Evolutionary conservation across 1,284 basidiomycete genomes (phyloP), one percentile per base, ranked within the genome.

Genomic region (Entoloma clypeatum): DNA sequence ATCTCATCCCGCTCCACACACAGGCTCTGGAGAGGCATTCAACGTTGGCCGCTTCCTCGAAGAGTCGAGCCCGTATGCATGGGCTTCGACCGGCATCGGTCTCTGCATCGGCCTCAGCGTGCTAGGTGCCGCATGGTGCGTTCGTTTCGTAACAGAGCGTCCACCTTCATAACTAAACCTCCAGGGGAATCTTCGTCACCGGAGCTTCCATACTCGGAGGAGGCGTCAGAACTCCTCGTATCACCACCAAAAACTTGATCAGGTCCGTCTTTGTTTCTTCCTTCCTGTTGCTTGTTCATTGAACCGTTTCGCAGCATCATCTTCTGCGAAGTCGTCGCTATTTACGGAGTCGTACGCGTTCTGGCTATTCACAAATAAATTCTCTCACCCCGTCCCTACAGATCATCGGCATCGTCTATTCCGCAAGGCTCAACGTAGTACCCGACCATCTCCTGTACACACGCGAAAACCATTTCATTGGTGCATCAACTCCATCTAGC

Each of bases 281-380:
- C 8, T 32, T 2, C 5, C 8, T 32, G 13, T 4, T 4, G 11
- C 7, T 10, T 10, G 10, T 0, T 2, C 26, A 6, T 4, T 13
- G 17, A 18, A 1, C 10, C 23, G 1, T 2, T n/a, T 2, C 22
- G 1, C 55, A 95, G 92, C 50, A 94, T 99, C 71, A 98, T 99
- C 61, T 98, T 99, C 72, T 98, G 95, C 63, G 95, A 99, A 72
- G 95, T 97, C 53, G 92, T 96, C 16, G 93, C 92, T 47, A 96
- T 96, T 59, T 96, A 95, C 65, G 94, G 88, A 43, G 89, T 92
- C 38, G 92, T 94, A 64, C 48, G 86, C 76, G 18, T 14, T n/a
- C n/a, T n/a, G n/a, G n/a, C n/a, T n/a, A 14, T 25, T 38, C 33
- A 24, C 25, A 23, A 26, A 37, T 27, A 13, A 13, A 36, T 35